These are phyloP conservation scores for Lichtheimia hyalospora DNA, from an alignment of 371 early-diverging fungal species.

Conservation along the genomic window DNA sequence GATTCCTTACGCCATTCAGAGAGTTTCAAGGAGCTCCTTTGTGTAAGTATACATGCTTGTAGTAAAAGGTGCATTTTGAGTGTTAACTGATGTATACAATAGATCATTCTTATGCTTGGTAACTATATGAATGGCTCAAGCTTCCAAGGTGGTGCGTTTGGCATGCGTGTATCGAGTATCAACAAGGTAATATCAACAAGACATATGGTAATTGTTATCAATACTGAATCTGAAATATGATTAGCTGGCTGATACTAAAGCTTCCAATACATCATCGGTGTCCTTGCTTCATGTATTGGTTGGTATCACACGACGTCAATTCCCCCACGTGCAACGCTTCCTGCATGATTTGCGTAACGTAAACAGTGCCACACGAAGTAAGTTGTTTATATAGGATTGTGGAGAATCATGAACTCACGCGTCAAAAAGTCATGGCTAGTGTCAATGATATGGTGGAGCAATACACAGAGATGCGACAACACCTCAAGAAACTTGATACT, in stretches of 20 bases:
- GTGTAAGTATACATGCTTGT: constrained; percentile 31
- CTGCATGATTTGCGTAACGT: constrained; percentile 41
- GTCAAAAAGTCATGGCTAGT: constrained; percentile 22
- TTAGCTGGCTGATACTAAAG: constrained; percentile 55
- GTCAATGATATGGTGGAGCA: constrained; percentile 28
- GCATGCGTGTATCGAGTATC: constrained; percentile 52
- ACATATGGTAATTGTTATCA: background rate
- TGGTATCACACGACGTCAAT: constrained; percentile 45
- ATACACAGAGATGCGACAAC: constrained; percentile 26
- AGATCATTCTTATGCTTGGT: constrained; percentile 58
- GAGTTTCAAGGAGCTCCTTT: constrained; percentile 41
- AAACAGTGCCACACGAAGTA: constrained; percentile 41
- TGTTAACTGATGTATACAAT: background rate
- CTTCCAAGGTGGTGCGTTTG: constrained; percentile 62
- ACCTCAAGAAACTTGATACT: constrained; percentile 15
- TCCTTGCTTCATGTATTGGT: constrained; percentile 51
- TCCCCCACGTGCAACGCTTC: constrained; percentile 43
- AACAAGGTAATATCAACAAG: constrained; percentile 37
- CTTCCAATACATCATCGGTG: constrained; percentile 35
- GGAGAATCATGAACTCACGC: background rate
- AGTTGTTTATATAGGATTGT: constrained; percentile 7
- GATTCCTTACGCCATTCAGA: constrained; percentile 41
- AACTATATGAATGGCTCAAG: constrained; percentile 64
- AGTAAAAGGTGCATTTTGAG: too few species aligned
- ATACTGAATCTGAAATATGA: background rate